Conservation (phyloP, 192 early-diverging fungal genomes). For the Obelidium mucronatum region DNA sequence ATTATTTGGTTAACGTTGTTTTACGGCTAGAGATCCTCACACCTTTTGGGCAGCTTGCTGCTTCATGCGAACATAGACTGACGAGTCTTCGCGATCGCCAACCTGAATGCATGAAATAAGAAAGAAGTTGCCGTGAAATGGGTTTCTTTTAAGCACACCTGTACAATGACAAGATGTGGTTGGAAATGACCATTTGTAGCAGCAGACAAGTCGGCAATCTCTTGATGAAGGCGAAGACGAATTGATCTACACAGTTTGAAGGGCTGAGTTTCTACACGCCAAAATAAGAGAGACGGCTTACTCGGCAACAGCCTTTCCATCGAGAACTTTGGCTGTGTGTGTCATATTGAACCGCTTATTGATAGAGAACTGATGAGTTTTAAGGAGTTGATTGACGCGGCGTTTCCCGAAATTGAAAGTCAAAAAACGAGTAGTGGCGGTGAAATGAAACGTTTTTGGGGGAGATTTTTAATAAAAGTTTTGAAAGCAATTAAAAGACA, state of each 20-base stretch:
- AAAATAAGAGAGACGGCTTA: slow-evolving; percentile 26
- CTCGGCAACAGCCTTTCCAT: slow-evolving; percentile 84
- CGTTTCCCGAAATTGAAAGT: too few relatives aligned
- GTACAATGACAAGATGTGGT: slow-evolving; percentile 85
- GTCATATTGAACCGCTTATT: slow-evolving; percentile 1
- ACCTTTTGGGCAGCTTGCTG: slow-evolving; percentile 87
- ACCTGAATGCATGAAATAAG: slow-evolving; percentile 77
- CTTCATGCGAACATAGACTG: slow-evolving; percentile 93
- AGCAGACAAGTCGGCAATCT: slow-evolving; percentile 70
- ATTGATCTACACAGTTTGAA: slow-evolving; percentile 74
- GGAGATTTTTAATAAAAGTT: too few relatives aligned
- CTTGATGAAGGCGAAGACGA: slow-evolving; percentile 70
- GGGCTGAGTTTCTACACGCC: background rate
- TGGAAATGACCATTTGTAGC: slow-evolving; percentile 70
- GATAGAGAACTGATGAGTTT: too few relatives aligned
- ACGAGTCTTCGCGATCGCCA: slow-evolving; percentile 92
- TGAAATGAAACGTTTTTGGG: too few relatives aligned
- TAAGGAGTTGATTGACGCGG: too few relatives aligned
- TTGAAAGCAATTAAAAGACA: too few relatives aligned
- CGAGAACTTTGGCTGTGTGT: slow-evolving; percentile 65
- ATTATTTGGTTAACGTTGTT: background rate
- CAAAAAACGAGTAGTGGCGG: too few relatives aligned
- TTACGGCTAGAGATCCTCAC: background rate
- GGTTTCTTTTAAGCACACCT: slow-evolving; percentile 52
- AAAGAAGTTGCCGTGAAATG: slow-evolving; percentile 71